Evolutionary conservation across 2,329 filamentous ascomycete species (phyloP).

Genomic region (Neonectria magnoliae): DNA sequence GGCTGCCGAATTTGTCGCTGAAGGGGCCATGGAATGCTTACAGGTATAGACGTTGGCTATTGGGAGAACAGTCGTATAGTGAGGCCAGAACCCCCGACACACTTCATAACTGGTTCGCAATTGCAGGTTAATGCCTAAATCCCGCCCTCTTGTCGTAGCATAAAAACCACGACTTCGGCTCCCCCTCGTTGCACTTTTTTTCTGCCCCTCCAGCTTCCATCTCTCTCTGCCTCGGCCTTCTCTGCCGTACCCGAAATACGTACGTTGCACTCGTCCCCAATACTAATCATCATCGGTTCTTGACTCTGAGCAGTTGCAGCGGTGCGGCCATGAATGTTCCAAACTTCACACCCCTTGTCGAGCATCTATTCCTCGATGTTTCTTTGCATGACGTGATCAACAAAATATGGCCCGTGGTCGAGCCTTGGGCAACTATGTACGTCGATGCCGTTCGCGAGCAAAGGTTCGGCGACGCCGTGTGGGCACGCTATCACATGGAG

Average conservation of each 20-base stretch:
- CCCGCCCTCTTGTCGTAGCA: not conserved
- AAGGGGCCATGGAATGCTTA: not conserved
- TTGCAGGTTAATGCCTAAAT: not conserved
- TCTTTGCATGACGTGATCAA: not conserved
- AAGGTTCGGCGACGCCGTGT: not conserved
- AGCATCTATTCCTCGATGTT: not conserved
- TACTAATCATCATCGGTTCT: not conserved
- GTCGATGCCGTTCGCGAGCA: not conserved
- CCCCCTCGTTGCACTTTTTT: not conserved
- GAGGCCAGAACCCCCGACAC: not conserved
- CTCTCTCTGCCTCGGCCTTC: not conserved
- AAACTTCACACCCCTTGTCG: not conserved
- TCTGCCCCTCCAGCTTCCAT: not conserved
- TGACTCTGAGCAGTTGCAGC: not conserved
- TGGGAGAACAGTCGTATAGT: not conserved
- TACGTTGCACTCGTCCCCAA: not conserved
- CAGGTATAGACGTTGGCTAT: not conserved
- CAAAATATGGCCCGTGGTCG: not conserved
- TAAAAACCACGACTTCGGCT: not conserved
- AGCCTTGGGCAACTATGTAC: conserved; percentile 1
- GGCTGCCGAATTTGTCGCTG: not conserved
- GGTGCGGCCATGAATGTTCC: not conserved
- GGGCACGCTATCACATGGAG: not conserved
- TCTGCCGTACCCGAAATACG: not conserved
- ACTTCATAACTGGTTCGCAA: not conserved